These are phyloP conservation scores for Picea abies DNA, from an alignment of 83 land plant genomes.

Conservation along the genomic window DNA sequence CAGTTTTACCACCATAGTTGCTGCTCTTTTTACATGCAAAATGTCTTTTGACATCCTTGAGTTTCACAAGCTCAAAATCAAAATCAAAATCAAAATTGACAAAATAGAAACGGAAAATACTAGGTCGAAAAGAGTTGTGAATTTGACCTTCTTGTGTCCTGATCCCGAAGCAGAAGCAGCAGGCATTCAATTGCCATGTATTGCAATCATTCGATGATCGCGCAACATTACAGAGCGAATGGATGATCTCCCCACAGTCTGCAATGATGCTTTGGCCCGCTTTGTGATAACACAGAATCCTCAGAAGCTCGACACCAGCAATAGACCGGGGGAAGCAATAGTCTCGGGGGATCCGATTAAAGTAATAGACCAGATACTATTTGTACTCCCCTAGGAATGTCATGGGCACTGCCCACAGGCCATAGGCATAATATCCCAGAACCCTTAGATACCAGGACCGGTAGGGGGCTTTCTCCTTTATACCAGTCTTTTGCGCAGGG, in stretches of 20 bases:
- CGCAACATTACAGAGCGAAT: slow-evolving; percentile 73
- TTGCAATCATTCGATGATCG: slow-evolving; percentile 94
- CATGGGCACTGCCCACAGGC: too few relatives aligned
- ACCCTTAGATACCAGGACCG: too few relatives aligned
- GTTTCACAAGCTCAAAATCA: too few relatives aligned
- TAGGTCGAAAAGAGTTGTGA: neutral
- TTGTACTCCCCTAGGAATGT: slow-evolving; percentile 41
- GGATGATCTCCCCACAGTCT: slow-evolving; percentile 42
- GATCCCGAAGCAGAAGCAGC: slow-evolving; percentile 77
- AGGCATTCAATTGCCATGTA: slow-evolving; percentile 95
- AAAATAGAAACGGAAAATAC: neutral
- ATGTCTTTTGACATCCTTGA: slow-evolving; percentile 44
- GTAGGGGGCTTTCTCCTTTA: too few relatives aligned
- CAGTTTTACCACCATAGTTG: too few relatives aligned
- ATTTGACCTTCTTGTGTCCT: slow-evolving; percentile 35
- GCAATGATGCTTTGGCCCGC: slow-evolving; percentile 57
- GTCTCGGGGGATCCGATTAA: too few relatives aligned
- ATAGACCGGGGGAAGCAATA: slow-evolving; percentile 54
- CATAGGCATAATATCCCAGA: too few relatives aligned
- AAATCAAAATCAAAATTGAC: too few relatives aligned
- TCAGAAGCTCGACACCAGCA: slow-evolving; percentile 76
- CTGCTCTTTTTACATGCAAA: slow-evolving; percentile 49
- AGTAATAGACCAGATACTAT: too few relatives aligned
- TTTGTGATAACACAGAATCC: slow-evolving; percentile 73
- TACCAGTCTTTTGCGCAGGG: too few relatives aligned